A percentile compares a stretch with the other conserved stretches of the same genome.
Evolutionary conservation across 1,139 yeast genomes (phyloP).

Genomic region (Kodamaea anthophila): DNA sequence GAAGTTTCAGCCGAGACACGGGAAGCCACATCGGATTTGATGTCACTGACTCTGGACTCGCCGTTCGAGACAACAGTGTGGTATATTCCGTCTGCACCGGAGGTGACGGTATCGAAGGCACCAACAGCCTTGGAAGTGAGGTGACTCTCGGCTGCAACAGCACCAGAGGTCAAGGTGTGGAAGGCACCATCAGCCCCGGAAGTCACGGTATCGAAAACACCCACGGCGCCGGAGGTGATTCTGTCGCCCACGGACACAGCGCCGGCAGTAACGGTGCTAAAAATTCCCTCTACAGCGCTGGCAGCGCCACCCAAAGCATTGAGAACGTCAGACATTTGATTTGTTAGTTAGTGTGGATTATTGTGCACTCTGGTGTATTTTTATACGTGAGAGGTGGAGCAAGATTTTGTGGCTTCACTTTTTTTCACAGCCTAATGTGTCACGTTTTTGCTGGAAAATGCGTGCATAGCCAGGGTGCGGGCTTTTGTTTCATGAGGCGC

Average conservation of each 20-base stretch:
- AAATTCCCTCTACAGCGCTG: conserved; percentile 9
- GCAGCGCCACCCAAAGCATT: conserved; percentile 6
- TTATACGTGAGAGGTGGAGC: too few relatives aligned
- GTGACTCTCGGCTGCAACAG: conserved; percentile 7
- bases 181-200: conserved; percentile 10
- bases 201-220: conserved; percentile 6
- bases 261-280: conserved; percentile 11
- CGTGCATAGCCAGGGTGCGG: too few relatives aligned
- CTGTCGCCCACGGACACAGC: conserved; percentile 11
- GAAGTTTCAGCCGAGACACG: conserved; percentile 1
- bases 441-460: conserved; percentile 2
- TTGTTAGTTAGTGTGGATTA: too few relatives aligned
- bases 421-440: too few relatives aligned
- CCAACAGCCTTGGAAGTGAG: conserved; percentile 14
- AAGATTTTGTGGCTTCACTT: too few relatives aligned
- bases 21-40: conserved; percentile 3
- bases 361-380: not conserved
- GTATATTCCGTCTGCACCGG: conserved; percentile 9
- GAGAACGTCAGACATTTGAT: conserved; percentile 6
- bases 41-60: conserved; percentile 5
- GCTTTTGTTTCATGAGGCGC: too few relatives aligned
- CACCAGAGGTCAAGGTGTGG: conserved; percentile 9
- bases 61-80: conserved; percentile 7
- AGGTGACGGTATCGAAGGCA: conserved; percentile 8
- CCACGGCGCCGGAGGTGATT: conserved; percentile 10